These are phyloP conservation scores for Penicillium sp. DNA, from an alignment of 2,329 filamentous ascomycete genomes.

Conservation along the genomic window DNA sequence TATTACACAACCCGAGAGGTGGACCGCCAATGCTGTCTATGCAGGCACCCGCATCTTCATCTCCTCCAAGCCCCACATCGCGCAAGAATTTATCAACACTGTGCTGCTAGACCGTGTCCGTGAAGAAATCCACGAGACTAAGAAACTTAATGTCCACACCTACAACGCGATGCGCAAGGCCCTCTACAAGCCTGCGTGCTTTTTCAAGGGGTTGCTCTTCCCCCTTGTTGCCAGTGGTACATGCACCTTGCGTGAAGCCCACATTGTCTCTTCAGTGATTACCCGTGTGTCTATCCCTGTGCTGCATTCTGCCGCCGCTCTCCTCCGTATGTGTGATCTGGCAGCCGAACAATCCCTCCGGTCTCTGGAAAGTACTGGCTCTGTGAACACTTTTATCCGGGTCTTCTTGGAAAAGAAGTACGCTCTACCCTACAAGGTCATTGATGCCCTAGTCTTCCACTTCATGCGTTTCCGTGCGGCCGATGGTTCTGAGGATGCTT, in stretches of 20 bases:
- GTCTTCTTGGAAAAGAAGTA: conserved; percentile 95
- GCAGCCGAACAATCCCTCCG: conserved; percentile 80
- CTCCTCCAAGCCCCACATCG: conserved; percentile 74
- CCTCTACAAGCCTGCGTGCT: conserved; percentile 90
- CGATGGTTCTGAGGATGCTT: conserved; percentile 56
- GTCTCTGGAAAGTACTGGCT: conserved; percentile 80
- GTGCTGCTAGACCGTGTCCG: conserved; percentile 88
- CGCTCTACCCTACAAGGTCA: conserved; percentile 88
- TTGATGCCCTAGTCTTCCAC: conserved; percentile 94
- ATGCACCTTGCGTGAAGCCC: conserved; percentile 89
- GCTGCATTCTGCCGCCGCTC: conserved; percentile 84
- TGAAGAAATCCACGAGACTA: conserved; percentile 89
- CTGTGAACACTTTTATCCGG: conserved; percentile 94
- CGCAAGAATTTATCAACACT: conserved; percentile 81
- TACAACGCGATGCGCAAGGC: conserved; percentile 93
- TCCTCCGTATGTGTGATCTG: conserved; percentile 92
- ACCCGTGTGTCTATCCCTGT: conserved; percentile 84
- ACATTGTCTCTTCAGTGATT: conserved; percentile 85
- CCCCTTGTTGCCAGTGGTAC: conserved; percentile 80
- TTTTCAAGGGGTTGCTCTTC: conserved; percentile 96
- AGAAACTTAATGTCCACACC: conserved; percentile 92
- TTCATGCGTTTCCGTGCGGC: conserved; percentile 83
- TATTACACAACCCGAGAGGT: conserved; percentile 76
- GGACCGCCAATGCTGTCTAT: conserved; percentile 79
- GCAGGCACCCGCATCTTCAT: conserved; percentile 92